Percentiles rank a stretch among this genome's conserved stretches.
These are phyloP conservation scores for Ceratobasidium sp. DNA, from an alignment of 1,284 basidiomycete species.

Conservation along the genomic window DNA sequence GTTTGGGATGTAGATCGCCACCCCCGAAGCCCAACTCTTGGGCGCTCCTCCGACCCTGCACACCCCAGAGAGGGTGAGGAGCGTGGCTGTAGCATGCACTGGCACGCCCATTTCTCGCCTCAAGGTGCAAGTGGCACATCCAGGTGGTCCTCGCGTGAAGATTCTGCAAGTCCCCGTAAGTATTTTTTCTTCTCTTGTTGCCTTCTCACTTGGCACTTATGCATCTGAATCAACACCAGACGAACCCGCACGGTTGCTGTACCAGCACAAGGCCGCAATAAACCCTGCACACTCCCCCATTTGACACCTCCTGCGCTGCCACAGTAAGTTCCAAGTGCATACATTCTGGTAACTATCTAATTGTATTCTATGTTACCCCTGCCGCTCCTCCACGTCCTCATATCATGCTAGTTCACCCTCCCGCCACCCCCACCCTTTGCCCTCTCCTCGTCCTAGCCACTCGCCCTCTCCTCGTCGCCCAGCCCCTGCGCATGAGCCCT, in stretches of 20 bases:
- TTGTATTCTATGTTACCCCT: not conserved
- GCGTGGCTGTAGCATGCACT: not conserved
- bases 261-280: not conserved
- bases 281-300: not conserved
- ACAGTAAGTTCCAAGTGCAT: not conserved
- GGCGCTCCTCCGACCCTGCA: slow-evolving; percentile 4
- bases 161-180: not conserved
- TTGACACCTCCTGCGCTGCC: not conserved
- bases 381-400: not conserved
- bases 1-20: not conserved
- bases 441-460: not conserved
- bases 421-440: not conserved
- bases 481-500: not conserved
- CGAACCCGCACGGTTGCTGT: no score
- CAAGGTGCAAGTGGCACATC: not conserved
- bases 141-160: not conserved
- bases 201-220: no score
- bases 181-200: not conserved
- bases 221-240: no score
- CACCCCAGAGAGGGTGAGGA: not conserved
- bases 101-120: not conserved
- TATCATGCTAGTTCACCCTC: not conserved
- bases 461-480: not conserved
- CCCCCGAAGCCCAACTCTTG: slow-evolving; percentile 8
- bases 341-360: not conserved